Evolutionary conservation across 2,329 filamentous ascomycete species (phyloP).

Genomic region (Colletotrichum sp.): DNA sequence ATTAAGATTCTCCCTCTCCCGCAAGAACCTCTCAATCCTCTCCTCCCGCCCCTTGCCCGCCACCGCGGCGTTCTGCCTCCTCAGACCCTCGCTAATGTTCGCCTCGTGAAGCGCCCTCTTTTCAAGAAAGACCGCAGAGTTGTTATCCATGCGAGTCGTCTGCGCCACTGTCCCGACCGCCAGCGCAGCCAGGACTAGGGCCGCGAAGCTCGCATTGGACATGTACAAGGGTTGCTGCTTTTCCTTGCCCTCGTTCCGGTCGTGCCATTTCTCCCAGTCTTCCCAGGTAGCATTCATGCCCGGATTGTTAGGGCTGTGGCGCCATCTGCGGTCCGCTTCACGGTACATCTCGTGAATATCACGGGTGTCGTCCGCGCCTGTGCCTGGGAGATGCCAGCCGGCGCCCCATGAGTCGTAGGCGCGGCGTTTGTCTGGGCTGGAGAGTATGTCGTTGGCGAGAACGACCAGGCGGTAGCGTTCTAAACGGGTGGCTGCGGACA

Average conservation of each 20-base stretch:
- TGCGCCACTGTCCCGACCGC: constrained; percentile 75
- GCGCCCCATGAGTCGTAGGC: constrained; percentile 83
- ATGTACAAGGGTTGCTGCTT: constrained; percentile 66
- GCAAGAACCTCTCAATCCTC: constrained; percentile 78
- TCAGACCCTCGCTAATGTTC: constrained; percentile 66
- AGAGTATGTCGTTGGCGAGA: constrained; percentile 86
- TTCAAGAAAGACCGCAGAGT: constrained; percentile 67
- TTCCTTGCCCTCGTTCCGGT: constrained; percentile 50
- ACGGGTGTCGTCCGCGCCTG: constrained; percentile 57
- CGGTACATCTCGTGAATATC: constrained; percentile 39
- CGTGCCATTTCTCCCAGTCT: constrained; percentile 88
- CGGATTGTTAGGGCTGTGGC: constrained; percentile 49
- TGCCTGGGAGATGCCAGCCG: constrained; percentile 67
- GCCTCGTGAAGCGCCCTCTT: constrained; percentile 69
- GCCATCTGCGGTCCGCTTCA: constrained; percentile 52
- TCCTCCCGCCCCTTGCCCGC: constrained; percentile 61
- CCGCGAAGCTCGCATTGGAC: constrained; percentile 79
- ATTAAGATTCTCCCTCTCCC: constrained; percentile 63
- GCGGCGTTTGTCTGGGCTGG: constrained; percentile 75
- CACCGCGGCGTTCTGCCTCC: constrained; percentile 55
- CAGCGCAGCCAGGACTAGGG: constrained; percentile 68
- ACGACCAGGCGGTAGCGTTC: constrained; percentile 91
- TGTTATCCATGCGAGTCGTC: constrained; percentile 68
- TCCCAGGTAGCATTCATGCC: constrained; percentile 92
- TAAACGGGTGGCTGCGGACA: constrained; percentile 62